Conservation (phyloP, 2,329 filamentous ascomycete genomes). For the Xylaria sp. region DNA sequence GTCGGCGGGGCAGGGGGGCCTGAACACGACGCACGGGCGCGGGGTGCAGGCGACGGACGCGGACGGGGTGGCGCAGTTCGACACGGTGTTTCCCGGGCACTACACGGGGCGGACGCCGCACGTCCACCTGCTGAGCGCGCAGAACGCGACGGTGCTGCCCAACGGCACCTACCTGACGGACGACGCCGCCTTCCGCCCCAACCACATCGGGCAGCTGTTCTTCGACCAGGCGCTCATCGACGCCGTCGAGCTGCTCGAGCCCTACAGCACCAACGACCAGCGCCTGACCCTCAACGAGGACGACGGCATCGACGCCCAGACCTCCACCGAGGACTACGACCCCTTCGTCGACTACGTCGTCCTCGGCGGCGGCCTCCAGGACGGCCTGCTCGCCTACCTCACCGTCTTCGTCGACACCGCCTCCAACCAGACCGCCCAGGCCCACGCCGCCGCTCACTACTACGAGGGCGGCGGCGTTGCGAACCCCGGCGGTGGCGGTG, state of each 20-base stretch:
- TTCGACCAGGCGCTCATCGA: conserved; percentile 58
- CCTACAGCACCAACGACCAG: conserved; percentile 48
- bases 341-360: conserved; percentile 60
- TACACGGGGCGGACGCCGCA: conserved; percentile 38
- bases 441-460: conserved; percentile 31
- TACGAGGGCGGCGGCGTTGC: conserved; percentile 32
- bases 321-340: conserved; percentile 54
- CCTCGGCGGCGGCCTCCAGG: conserved; percentile 51
- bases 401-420: conserved; percentile 49
- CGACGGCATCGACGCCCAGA: conserved; percentile 52
- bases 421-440: conserved; percentile 30
- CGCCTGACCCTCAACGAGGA: conserved; percentile 50
- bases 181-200: conserved; percentile 50
- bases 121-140: conserved; percentile 37
- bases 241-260: conserved; percentile 48
- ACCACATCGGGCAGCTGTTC: conserved; percentile 64
- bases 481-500: conserved; percentile 16
- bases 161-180: conserved; percentile 51
- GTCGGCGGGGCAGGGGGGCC: conserved; percentile 30
- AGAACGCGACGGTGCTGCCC: conserved; percentile 38
- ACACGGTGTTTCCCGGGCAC: conserved; percentile 40
- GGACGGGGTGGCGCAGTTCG: conserved; percentile 41
- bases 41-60: conserved; percentile 39
- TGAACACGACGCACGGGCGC: conserved; percentile 38
- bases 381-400: conserved; percentile 55